Evolutionary conservation across 371 early-diverging fungal species (phyloP).

Genomic region (Mortierella sp.): DNA sequence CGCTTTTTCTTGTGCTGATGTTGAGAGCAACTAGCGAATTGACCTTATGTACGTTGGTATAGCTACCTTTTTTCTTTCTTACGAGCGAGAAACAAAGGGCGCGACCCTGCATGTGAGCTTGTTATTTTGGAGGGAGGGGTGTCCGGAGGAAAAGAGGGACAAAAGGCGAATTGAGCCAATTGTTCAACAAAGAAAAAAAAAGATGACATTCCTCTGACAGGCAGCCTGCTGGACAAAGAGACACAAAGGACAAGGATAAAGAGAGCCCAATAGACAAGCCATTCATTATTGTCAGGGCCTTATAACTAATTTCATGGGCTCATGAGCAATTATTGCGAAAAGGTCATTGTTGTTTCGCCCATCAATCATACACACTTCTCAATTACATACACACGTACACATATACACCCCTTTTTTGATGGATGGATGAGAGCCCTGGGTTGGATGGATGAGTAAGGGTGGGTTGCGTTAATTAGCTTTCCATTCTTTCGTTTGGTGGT

Average conservation of each 20-base stretch:
- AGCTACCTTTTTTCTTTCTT: background rate
- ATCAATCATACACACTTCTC: background rate
- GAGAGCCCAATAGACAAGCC: background rate
- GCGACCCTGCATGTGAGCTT: slow-evolving; percentile 12
- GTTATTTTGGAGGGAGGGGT: background rate
- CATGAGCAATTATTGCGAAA: background rate
- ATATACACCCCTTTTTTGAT: background rate
- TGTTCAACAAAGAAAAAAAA: background rate
- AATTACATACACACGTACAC: background rate
- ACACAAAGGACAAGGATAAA: background rate
- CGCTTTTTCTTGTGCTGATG: background rate
- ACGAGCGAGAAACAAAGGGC: background rate
- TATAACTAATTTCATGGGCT: background rate
- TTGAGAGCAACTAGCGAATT: slow-evolving; percentile 6
- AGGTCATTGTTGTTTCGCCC: background rate
- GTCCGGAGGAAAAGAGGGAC: background rate
- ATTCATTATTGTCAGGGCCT: background rate
- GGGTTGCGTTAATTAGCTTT: background rate
- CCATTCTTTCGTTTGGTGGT: background rate
- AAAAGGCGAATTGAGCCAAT: background rate
- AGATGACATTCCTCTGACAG: slow-evolving; percentile 8
- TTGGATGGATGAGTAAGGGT: no score
- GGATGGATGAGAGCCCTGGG: background rate
- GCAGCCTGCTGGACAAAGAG: background rate
- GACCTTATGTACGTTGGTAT: background rate